Evolutionary conservation across 2,329 filamentous ascomycete genomes (phyloP).

Genomic region (Penicillium sp.): DNA sequence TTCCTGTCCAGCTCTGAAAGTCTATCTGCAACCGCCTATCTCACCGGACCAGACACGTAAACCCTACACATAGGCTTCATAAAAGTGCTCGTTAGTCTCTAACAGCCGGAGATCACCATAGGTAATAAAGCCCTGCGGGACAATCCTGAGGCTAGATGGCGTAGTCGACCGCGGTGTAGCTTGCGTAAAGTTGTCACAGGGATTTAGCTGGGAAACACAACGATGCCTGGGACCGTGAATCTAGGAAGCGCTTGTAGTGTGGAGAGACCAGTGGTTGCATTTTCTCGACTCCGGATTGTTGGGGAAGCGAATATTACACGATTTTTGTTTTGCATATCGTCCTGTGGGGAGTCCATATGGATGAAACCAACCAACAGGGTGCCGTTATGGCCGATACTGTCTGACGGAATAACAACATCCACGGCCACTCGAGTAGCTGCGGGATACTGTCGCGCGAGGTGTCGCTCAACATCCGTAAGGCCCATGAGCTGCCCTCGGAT

Average conservation of each 20-base stretch:
- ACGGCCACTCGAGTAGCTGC: background rate
- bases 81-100: background rate
- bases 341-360: background rate
- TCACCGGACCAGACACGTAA: too few relatives aligned
- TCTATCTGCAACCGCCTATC: background rate
- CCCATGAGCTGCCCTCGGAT: slow-evolving; percentile 37
- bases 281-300: background rate
- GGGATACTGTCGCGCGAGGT: background rate
- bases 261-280: background rate
- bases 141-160: background rate
- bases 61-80: background rate
- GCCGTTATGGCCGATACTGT: background rate
- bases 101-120: background rate
- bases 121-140: background rate
- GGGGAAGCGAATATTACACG: background rate
- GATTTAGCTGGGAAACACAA: background rate
- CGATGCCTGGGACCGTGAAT: background rate
- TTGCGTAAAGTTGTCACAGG: background rate
- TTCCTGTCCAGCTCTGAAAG: background rate
- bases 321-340: background rate
- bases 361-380: background rate
- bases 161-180: background rate
- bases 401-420: background rate
- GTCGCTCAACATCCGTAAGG: slow-evolving; percentile 31
- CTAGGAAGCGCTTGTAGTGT: background rate